Conservation (phyloP, 306 rosid genomes). For the Prunus mume region DNA sequence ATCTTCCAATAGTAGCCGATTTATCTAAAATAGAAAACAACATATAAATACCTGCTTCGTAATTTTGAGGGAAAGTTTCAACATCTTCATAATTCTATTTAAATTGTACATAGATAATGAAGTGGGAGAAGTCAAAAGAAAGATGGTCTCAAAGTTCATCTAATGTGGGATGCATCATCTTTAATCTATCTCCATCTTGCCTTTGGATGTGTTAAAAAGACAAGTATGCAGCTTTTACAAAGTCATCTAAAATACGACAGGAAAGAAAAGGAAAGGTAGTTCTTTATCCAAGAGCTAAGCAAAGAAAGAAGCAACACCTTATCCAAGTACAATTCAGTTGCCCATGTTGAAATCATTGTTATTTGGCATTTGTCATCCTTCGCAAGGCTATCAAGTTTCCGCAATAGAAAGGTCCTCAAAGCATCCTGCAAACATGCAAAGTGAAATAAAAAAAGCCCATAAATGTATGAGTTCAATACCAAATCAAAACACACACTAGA, state of each 20-base stretch:
- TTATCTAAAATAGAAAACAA: constrained; percentile 51
- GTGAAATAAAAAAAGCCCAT: constrained; percentile 13
- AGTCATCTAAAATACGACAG: background rate
- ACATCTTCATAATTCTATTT: constrained; percentile 1
- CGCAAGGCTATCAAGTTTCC: constrained; percentile 82
- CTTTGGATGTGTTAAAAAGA: background rate
- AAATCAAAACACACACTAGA: constrained; percentile 10
- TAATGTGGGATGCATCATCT: constrained; percentile 1
- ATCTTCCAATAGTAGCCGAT: constrained; percentile 91
- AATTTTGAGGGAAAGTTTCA: background rate
- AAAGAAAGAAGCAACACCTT: constrained; percentile 54
- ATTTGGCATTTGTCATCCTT: constrained; percentile 93
- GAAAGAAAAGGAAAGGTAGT: background rate
- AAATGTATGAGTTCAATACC: constrained; percentile 14
- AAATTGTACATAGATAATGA: background rate
- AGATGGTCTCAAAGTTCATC: background rate
- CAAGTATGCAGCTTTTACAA: background rate
- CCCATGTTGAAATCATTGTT: constrained; percentile 98
- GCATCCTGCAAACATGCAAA: constrained; percentile 68
- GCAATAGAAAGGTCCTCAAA: constrained; percentile 78
- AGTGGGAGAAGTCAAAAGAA: background rate
- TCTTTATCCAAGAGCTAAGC: constrained; percentile 28
- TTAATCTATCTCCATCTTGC: background rate
- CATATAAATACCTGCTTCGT: constrained; percentile 2
- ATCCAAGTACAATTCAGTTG: constrained; percentile 94